phyloP scores from a whole-genome alignment of 176 grass and related monocot species.

The Triticum urartu region DNA sequence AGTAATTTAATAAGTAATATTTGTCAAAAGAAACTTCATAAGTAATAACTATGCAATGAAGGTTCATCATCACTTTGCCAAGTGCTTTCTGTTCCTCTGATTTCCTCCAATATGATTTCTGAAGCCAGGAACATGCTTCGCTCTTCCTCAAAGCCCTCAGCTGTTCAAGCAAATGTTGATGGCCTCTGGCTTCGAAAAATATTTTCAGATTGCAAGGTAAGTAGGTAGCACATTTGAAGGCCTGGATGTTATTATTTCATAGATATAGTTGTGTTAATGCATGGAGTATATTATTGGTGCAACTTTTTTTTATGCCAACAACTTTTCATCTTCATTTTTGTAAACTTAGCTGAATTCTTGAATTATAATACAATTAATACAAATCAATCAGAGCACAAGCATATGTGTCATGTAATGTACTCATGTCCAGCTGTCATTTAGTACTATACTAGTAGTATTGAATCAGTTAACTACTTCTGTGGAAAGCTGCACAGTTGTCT shows the following conservation, averaged over 20 bases:
- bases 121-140: conserved; percentile 99
- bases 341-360: not conserved
- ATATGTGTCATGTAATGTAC: not conserved
- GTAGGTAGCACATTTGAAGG: conserved; percentile 15
- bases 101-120: conserved; percentile 55
- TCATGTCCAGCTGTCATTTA: conserved; percentile 6
- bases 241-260: not conserved
- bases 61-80: conserved; percentile 13
- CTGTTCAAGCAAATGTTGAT: conserved; percentile 99
- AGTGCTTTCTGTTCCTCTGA: conserved; percentile 22
- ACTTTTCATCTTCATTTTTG: not conserved
- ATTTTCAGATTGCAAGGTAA: conserved; percentile 96
- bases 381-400: not conserved
- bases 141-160: conserved; percentile 97
- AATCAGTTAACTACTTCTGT: conserved; percentile 5
- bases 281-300: not conserved
- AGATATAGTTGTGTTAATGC: conserved; percentile 10
- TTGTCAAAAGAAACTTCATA: not conserved
- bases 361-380: not conserved
- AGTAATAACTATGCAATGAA: not conserved
- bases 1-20: not conserved
- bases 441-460: not conserved
- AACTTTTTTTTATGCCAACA: not conserved
- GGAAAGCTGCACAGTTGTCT: conserved; percentile 3
- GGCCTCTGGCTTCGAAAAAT: conserved; percentile 98